Base-by-base conservation (phyloP, 345 rosid species). In the Bruguiera sexangula region DNA sequence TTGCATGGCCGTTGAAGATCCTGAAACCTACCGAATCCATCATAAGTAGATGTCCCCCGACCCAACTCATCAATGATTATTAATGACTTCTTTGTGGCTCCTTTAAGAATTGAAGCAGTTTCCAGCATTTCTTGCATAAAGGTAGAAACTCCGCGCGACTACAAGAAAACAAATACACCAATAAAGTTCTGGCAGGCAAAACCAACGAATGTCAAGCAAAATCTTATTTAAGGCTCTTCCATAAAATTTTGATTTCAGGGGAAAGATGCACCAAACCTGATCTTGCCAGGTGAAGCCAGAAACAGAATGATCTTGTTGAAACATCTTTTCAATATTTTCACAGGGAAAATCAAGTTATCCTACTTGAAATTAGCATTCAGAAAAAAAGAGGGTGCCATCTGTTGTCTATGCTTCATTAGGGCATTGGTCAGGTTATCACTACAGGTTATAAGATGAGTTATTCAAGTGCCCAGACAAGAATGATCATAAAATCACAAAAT, bases 101-200 rank as follows among this genome's bases (percentile, higher is more conserved):
- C 99, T 85, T 95, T 90, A 70, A 95, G 75, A 76, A 95, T 90
- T 22, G 99, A 95, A 65, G 98, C 96, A 18, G 97, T 92, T 79
- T 95, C 99, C 75, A 95, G 98, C 99, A 95, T 95, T 85, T 95
- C 98, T 95, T 95, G 99, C 99, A 92, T 92, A 79, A 95, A 95
- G 39, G 99, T 92, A 74, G 99, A 95, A 75, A 95, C 96, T 71
- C 98, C 99, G 5, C 89, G 98, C 39, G 90, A 78, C 99, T 95
- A 71, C 32, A 75, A 22, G 71, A 30, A 66, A 70, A n/a, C 36
- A n/a, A 29, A 59, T 13, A 70, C 7, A 67, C 43, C 39, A 9
- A 52, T 64, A 57, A 65, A 63, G 72, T 29, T 81, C 57, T 24
- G 22, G 5, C 27, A 60, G 53, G 43, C 11, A 66, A 55, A 34